Evolutionary conservation across 345 rosid species (phyloP), one percentile per base, ranked within the genome.

Genomic region (Jatropha curcas): DNA sequence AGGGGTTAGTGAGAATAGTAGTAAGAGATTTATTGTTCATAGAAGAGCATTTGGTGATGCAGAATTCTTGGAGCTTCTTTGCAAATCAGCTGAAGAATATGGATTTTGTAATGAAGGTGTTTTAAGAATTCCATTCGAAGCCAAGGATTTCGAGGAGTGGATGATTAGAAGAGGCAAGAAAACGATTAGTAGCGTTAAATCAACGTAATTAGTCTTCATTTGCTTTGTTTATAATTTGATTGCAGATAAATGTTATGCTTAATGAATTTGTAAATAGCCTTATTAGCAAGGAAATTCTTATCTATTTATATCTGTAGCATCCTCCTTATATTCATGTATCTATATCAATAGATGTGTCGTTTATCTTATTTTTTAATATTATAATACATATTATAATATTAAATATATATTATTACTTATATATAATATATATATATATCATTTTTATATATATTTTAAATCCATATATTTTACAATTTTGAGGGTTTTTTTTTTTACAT

Each of bases 1-100:
- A 19, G 87, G 84, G 7, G 19, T 71, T 4, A 9, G 70, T 1
- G 35, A 68, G 1, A 31, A 68, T 16, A 66, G 80, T 17, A 56
- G 60, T 2, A 75, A 52, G 58, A 37, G 70, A 30, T 82, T 82
- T 35, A 57, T 80, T 2, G 82, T 82, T 28, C 87, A 82, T 4
- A 71, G 69, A 12, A 72, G 55, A 24, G 72, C 73, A 28, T 68
- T 84, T 22, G 31, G 75, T 0, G 83, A 84, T 27, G 73, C 73
- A 2, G 80, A 80, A 19, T 84, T 86, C 70, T 3, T 56, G 66
- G 68, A 76, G 62, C 73, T 86, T 79, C 66, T 82, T 3, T 58
- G 69, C 7, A 80, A 53, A 75, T 80, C 87, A 1, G 84, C 82
- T 0, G 84, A 84, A 61, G 89, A 86, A 56, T 80, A 79, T 50